Evolutionary conservation across 495 filamentous ascomycete species (phyloP).

Genomic region (Aspergillus bertholletiae): DNA sequence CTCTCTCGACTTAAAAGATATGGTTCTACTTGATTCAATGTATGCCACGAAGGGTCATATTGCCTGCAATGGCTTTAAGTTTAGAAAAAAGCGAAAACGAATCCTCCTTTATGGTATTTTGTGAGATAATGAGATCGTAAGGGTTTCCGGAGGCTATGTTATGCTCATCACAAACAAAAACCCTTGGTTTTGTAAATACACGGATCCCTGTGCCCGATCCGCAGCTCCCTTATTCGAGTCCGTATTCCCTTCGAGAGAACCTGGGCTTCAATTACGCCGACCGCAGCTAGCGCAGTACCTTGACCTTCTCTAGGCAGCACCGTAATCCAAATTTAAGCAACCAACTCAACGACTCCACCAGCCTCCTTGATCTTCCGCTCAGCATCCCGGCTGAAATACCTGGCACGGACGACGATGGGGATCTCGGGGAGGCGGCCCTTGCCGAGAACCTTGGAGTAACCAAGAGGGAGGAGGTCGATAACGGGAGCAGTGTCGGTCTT

Average conservation of each 20-base stretch:
- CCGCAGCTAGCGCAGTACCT: slow-evolving; percentile 32
- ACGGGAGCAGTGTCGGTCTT: slow-evolving; percentile 82
- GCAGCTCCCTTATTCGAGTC: slow-evolving; percentile 28
- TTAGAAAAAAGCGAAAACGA: slow-evolving; percentile 13
- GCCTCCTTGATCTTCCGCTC: slow-evolving; percentile 95
- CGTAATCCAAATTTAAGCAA: slow-evolving; percentile 62
- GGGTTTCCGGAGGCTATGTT: slow-evolving; percentile 41
- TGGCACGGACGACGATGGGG: slow-evolving; percentile 81
- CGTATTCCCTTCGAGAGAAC: slow-evolving; percentile 27
- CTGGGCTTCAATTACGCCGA: slow-evolving; percentile 31
- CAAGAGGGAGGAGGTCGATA: slow-evolving; percentile 85
- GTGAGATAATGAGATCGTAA: slow-evolving; percentile 43
- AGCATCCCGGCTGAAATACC: slow-evolving; percentile 83
- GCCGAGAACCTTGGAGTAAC: slow-evolving; percentile 90
- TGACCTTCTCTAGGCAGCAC: slow-evolving; percentile 30
- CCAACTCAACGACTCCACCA: slow-evolving; percentile 86
- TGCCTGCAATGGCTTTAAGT: background rate
- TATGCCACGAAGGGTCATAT: background rate
- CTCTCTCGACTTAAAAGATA: too few species aligned
- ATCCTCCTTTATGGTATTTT: slow-evolving; percentile 42
- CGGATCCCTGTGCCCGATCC: slow-evolving; percentile 18
- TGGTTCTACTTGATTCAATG: background rate
- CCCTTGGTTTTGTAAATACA: slow-evolving; percentile 39
- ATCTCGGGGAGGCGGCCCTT: slow-evolving; percentile 86
- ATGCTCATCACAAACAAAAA: slow-evolving; percentile 44